These are phyloP conservation scores for Beta corolliflora DNA, from an alignment of 179 eudicot genomes.

Conservation along the genomic window DNA sequence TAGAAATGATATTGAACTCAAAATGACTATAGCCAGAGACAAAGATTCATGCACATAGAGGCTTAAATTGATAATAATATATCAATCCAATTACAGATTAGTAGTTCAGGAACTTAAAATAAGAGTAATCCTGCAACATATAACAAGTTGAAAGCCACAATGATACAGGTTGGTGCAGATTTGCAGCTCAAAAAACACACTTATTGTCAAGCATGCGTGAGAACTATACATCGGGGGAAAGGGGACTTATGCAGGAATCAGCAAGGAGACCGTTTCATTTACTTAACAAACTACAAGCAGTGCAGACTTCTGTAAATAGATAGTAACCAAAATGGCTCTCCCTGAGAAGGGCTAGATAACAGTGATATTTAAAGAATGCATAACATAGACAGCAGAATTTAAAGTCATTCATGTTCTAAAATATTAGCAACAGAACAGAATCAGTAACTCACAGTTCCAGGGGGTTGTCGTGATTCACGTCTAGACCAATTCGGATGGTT, in stretches of 20 bases:
- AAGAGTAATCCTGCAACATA: too few species aligned
- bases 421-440: neutral
- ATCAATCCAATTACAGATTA: neutral
- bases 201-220: neutral
- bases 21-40: neutral
- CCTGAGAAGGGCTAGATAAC: neutral
- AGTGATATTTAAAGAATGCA: neutral
- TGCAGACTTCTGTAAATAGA: neutral
- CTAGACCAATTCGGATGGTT: constrained; percentile 72
- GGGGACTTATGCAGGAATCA: neutral
- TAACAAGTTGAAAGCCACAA: too few species aligned
- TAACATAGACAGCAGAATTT: neutral
- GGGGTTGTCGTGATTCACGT: constrained; percentile 54
- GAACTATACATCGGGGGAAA: neutral
- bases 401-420: constrained; percentile 1
- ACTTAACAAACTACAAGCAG: neutral
- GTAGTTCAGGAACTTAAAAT: neutral
- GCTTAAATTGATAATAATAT: neutral
- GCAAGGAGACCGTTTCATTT: neutral
- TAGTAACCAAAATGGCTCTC: neutral
- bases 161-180: too few species aligned
- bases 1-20: neutral
- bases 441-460: constrained; percentile 44
- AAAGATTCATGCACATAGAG: neutral
- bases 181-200: neutral